A percentile compares a stretch with the other conserved stretches of the same genome.
Conservation (phyloP, 345 rosid species). For the Diplotaxis tenuifolia region DNA sequence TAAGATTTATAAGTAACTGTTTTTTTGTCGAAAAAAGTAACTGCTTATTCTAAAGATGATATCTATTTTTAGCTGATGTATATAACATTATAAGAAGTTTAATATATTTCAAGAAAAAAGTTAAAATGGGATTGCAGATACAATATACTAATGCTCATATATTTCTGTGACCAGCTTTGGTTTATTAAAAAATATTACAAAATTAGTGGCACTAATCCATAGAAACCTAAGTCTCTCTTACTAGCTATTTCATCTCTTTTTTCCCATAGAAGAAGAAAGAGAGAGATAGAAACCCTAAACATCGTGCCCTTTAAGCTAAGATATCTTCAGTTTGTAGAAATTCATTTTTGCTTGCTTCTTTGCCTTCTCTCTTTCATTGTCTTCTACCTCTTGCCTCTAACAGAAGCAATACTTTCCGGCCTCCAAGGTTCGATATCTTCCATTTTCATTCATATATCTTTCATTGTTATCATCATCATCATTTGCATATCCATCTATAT, state of each 20-base stretch:
- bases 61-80: background rate
- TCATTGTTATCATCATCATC: slow-evolving; percentile 27
- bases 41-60: background rate
- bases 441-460: slow-evolving; percentile 22
- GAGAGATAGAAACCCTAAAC: slow-evolving; percentile 40
- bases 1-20: background rate
- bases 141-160: slow-evolving; percentile 33
- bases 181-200: slow-evolving; percentile 32
- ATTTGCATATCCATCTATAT: slow-evolving; percentile 1
- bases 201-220: slow-evolving; percentile 46
- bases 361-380: slow-evolving; percentile 37
- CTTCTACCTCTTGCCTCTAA: slow-evolving; percentile 44
- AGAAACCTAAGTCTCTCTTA: slow-evolving; percentile 23
- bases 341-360: slow-evolving; percentile 36
- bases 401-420: slow-evolving; percentile 35
- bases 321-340: slow-evolving; percentile 36
- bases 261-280: slow-evolving; percentile 38
- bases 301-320: slow-evolving; percentile 71
- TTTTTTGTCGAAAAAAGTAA: too few species aligned
- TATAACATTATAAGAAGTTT: background rate
- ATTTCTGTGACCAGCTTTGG: slow-evolving; percentile 53
- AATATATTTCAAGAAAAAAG: background rate
- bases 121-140: background rate
- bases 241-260: slow-evolving; percentile 13
- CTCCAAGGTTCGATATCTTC: slow-evolving; percentile 46